These are phyloP conservation scores for Plectosphaerella plurivora DNA, from an alignment of 2,329 filamentous ascomycete species.

Conservation along the genomic window DNA sequence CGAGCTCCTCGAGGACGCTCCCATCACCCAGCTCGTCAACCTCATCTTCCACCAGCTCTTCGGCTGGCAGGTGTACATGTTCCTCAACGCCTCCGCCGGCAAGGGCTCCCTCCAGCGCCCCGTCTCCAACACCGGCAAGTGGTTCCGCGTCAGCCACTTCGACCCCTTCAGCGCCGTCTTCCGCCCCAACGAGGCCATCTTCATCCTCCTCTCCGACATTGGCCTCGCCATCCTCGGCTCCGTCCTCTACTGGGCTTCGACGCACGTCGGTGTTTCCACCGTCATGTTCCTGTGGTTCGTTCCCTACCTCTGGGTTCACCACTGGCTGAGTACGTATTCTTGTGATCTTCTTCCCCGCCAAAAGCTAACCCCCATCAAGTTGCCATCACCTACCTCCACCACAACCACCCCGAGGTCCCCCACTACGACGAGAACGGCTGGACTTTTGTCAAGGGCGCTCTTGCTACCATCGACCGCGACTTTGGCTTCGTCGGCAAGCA, in stretches of 20 bases:
- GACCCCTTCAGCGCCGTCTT: slow-evolving; percentile 59
- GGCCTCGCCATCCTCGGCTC: slow-evolving; percentile 49
- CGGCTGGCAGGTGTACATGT: slow-evolving; percentile 61
- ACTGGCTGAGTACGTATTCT: slow-evolving; percentile 56
- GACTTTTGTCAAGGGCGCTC: slow-evolving; percentile 58
- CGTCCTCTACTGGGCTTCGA: slow-evolving; percentile 46
- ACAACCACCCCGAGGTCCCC: slow-evolving; percentile 54
- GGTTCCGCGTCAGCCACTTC: slow-evolving; percentile 51
- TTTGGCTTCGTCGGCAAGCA: slow-evolving; percentile 58
- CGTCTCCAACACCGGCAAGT: slow-evolving; percentile 21
- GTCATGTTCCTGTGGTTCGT: slow-evolving; percentile 56
- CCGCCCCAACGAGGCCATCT: slow-evolving; percentile 49
- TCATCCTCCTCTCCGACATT: slow-evolving; percentile 55
- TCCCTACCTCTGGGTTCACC: slow-evolving; percentile 66
- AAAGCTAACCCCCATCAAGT: slow-evolving; percentile 39
- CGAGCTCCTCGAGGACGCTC: slow-evolving; percentile 60
- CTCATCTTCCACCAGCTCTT: slow-evolving; percentile 59
- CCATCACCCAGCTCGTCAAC: slow-evolving; percentile 47
- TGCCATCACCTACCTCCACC: slow-evolving; percentile 71
- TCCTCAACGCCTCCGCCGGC: slow-evolving; percentile 53
- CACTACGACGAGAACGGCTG: slow-evolving; percentile 52
- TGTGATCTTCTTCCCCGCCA: background rate
- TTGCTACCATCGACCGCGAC: slow-evolving; percentile 58
- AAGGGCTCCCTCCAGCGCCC: slow-evolving; percentile 41
- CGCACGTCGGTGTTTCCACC: slow-evolving; percentile 50